Percentiles rank a stretch among this genome's conserved stretches.
Conservation (phyloP, 176 grass and related monocot species). For the Carex littledalei region DNA sequence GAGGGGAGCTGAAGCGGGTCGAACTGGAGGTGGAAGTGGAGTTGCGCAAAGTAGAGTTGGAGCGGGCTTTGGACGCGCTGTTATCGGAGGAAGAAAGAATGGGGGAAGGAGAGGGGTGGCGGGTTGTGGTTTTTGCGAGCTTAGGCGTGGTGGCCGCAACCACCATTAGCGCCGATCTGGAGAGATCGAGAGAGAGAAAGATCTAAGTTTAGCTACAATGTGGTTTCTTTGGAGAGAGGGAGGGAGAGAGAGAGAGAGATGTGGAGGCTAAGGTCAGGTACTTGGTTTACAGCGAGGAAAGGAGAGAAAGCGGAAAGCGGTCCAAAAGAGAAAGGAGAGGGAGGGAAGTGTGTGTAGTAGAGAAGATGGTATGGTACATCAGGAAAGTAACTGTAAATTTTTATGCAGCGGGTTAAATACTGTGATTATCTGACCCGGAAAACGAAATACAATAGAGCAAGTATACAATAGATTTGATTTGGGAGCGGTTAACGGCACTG, state of each 20-base stretch:
- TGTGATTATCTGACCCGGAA: neutral
- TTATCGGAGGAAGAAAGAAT: conserved; percentile 28
- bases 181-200: conserved; percentile 45
- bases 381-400: neutral
- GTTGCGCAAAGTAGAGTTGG: conserved; percentile 39
- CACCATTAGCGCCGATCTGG: conserved; percentile 40
- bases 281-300: neutral
- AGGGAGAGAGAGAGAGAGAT: neutral
- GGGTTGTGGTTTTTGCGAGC: conserved; percentile 43
- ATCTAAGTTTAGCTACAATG: conserved; percentile 11
- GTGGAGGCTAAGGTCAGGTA: conserved; percentile 19
- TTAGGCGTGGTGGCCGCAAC: conserved; percentile 47
- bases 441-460: neutral
- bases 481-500: conserved; percentile 13
- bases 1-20: conserved; percentile 56
- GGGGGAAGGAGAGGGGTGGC: conserved; percentile 14
- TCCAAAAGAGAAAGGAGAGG: conserved; percentile 21
- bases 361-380: neutral
- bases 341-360: neutral
- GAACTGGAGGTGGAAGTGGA: conserved; percentile 53
- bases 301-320: conserved; percentile 37
- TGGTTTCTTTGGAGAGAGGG: conserved; percentile 11
- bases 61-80: conserved; percentile 39
- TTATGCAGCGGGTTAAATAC: conserved; percentile 6
- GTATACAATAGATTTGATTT: neutral